Evolutionary conservation across 768 basidiomycete species (phyloP).

Genomic region (Tricholoma saponaceum): DNA sequence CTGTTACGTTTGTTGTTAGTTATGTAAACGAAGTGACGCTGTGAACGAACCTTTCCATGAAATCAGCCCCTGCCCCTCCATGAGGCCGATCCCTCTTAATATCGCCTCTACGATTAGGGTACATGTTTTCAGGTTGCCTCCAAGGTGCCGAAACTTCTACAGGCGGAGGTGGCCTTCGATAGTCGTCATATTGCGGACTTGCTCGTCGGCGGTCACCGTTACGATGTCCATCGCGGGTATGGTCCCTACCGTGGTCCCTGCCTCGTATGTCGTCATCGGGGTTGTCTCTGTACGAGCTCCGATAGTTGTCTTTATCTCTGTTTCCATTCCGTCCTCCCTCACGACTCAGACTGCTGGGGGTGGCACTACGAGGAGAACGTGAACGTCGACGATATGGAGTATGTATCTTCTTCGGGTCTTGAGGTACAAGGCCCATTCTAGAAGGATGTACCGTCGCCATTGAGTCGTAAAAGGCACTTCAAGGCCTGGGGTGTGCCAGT

Average conservation of each 20-base stretch:
- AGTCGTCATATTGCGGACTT: constrained; percentile 63
- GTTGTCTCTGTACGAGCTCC: constrained; percentile 19
- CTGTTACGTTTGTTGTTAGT: constrained; percentile 31
- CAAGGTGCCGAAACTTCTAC: constrained; percentile 34
- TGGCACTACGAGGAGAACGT: constrained; percentile 37
- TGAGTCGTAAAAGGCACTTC: no score
- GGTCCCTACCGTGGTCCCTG: constrained; percentile 18
- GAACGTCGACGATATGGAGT: constrained; percentile 34
- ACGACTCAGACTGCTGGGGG: constrained; percentile 28
- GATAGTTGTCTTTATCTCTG: constrained; percentile 17
- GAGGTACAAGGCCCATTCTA: constrained; percentile 62
- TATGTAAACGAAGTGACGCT: not conserved
- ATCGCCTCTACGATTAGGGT: constrained; percentile 33
- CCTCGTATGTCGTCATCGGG: constrained; percentile 18
- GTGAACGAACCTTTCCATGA: constrained; percentile 60
- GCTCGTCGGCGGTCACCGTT: constrained; percentile 28
- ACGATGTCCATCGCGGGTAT: constrained; percentile 7
- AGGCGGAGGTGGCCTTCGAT: constrained; percentile 40
- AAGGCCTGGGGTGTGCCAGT: no score
- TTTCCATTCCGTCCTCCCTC: constrained; percentile 24
- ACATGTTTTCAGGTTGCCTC: constrained; percentile 55
- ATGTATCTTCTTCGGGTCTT: constrained; percentile 24
- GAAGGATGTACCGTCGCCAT: constrained; percentile 80
- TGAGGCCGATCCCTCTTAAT: constrained; percentile 26
- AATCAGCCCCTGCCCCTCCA: constrained; percentile 45